These are phyloP conservation scores for Talaromyces thailandensis DNA, from an alignment of 495 filamentous ascomycete genomes.

Conservation along the genomic window DNA sequence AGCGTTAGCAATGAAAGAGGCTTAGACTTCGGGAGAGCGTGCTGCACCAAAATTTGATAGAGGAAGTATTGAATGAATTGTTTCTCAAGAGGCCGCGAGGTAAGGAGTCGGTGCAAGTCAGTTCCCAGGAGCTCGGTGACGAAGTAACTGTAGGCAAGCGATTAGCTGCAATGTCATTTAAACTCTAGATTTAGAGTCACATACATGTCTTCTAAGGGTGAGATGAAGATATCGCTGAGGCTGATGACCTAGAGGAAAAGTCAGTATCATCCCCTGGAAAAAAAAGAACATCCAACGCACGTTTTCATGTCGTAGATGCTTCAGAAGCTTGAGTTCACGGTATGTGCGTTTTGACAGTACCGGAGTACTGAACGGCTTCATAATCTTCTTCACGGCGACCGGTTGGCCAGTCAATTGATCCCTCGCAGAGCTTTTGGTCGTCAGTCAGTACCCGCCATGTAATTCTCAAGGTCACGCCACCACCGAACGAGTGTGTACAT, in stretches of 20 bases:
- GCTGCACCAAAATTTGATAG: slow-evolving; percentile 85
- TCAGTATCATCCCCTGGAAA: slow-evolving; percentile 10
- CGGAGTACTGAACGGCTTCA: slow-evolving; percentile 99
- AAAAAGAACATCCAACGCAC: slow-evolving; percentile 34
- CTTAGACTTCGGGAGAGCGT: background rate
- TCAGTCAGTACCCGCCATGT: background rate
- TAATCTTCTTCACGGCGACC: slow-evolving; percentile 99
- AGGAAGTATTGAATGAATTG: slow-evolving; percentile 99
- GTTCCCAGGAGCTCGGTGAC: slow-evolving; percentile 97
- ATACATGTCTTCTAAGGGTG: slow-evolving; percentile 96
- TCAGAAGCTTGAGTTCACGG: slow-evolving; percentile 91
- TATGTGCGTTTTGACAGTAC: slow-evolving; percentile 96
- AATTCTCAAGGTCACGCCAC: slow-evolving; percentile 4
- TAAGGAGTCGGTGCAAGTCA: slow-evolving; percentile 90
- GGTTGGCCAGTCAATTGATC: slow-evolving; percentile 93
- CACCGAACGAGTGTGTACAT: slow-evolving; percentile 20
- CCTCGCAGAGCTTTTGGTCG: slow-evolving; percentile 67
- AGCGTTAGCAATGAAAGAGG: slow-evolving; percentile 18
- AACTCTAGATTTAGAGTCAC: slow-evolving; percentile 16
- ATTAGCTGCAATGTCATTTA: slow-evolving; percentile 12
- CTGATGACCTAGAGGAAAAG: slow-evolving; percentile 70
- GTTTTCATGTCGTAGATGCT: slow-evolving; percentile 95
- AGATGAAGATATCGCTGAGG: slow-evolving; percentile 98
- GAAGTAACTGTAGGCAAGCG: slow-evolving; percentile 60
- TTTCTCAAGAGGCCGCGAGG: slow-evolving; percentile 92